Conservation (phyloP, 495 filamentous ascomycete species). For the Penicillium tannophilum region DNA sequence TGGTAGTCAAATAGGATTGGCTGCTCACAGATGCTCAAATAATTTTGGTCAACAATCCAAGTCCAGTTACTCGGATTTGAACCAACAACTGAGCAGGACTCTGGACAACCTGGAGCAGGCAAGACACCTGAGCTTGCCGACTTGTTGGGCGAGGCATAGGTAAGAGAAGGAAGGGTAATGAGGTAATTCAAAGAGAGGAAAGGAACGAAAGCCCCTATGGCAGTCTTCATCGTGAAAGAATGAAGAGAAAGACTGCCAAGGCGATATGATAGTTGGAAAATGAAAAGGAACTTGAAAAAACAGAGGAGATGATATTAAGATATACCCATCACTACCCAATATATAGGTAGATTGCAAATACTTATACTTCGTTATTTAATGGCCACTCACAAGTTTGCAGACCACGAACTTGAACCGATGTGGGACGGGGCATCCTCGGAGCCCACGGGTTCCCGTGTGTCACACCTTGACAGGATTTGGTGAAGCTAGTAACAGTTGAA, state of each 20-base stretch:
- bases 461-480: conserved; percentile 1
- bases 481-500: conserved; percentile 3
- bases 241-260: background rate
- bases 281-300: background rate
- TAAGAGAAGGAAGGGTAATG: conserved; percentile 1
- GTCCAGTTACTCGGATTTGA: conserved; percentile 4
- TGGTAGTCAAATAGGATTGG: conserved; percentile 3
- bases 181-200: background rate
- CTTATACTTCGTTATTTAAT: background rate
- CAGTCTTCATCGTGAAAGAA: conserved; percentile 3
- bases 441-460: conserved; percentile 2
- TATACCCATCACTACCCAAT: background rate
- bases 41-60: background rate
- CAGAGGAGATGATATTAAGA: background rate
- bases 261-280: conserved; percentile 2
- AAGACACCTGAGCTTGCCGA: background rate
- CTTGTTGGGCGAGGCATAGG: background rate
- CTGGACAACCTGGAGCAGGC: conserved; percentile 2
- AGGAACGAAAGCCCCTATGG: background rate
- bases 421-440: background rate
- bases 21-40: conserved; percentile 2
- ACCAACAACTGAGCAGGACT: conserved; percentile 1
- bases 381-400: conserved; percentile 3
- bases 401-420: conserved; percentile 2
- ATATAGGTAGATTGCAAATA: conserved; percentile 1